Evolutionary conservation across 345 rosid species (phyloP).

Genomic region (Salix purpurea): DNA sequence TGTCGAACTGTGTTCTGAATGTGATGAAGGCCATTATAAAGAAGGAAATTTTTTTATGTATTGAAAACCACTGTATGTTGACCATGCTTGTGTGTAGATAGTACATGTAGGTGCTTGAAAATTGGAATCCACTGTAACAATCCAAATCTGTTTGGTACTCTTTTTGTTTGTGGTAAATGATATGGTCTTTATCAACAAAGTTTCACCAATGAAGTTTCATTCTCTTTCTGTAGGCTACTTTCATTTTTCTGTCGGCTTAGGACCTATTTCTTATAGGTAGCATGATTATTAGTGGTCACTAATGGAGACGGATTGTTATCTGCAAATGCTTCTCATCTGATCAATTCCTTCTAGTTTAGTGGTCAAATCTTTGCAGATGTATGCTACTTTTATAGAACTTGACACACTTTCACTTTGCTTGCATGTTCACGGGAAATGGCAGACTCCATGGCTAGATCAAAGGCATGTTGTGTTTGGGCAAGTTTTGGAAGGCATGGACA

Average conservation of each 20-base stretch:
- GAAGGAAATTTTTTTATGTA: background rate
- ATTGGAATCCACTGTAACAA: background rate
- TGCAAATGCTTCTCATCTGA: background rate
- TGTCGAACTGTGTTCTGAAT: background rate
- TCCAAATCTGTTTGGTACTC: too few relatives aligned
- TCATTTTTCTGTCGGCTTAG: background rate
- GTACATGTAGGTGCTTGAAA: background rate
- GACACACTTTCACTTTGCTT: background rate
- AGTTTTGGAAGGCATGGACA: slow-evolving; percentile 92
- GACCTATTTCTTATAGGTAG: background rate
- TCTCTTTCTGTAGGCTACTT: background rate
- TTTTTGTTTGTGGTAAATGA: background rate
- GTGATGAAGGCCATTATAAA: background rate
- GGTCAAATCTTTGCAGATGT: background rate
- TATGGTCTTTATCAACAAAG: background rate
- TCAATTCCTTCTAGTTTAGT: background rate
- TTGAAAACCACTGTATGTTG: background rate
- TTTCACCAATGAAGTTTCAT: background rate
- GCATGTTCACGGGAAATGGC: slow-evolving; percentile 25
- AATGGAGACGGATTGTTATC: background rate
- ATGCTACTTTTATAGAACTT: background rate
- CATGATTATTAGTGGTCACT: background rate
- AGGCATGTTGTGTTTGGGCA: slow-evolving; percentile 98
- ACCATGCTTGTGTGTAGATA: background rate
- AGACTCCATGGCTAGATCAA: slow-evolving; percentile 94